These are phyloP conservation scores for Metschnikowia arizonensis DNA, from an alignment of 805 yeast species.

Conservation along the genomic window DNA sequence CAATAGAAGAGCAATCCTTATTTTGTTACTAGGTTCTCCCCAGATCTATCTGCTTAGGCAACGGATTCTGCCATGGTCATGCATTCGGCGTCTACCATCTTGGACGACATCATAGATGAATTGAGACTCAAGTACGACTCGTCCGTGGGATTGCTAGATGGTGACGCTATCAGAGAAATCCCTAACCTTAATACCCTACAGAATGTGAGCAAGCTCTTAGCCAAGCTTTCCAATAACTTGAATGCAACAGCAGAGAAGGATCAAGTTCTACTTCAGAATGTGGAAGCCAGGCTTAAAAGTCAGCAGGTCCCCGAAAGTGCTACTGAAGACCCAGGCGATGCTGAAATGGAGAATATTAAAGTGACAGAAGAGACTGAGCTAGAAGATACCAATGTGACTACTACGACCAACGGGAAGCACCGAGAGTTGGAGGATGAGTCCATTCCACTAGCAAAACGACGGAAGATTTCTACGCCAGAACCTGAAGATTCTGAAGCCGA, in stretches of 20 bases:
- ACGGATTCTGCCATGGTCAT: conserved; percentile 7
- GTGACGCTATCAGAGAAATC: conserved; percentile 45
- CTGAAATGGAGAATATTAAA: conserved; percentile 1
- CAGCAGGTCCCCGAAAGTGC: conserved; percentile 4
- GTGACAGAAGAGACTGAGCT: conserved; percentile 6
- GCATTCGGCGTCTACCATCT: conserved; percentile 36
- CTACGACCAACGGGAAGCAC: conserved; percentile 6
- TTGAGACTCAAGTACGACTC: conserved; percentile 54
- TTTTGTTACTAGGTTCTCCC: neutral
- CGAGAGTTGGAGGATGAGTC: conserved; percentile 13
- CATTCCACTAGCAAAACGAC: conserved; percentile 16
- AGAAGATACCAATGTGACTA: neutral
- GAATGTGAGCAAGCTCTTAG: conserved; percentile 43
- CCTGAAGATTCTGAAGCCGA: neutral
- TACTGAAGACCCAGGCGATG: conserved; percentile 2
- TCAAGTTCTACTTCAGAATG: conserved; percentile 21
- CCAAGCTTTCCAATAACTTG: conserved; percentile 37
- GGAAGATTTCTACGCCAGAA: conserved; percentile 6
- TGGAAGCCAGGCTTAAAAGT: conserved; percentile 14
- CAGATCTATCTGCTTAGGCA: neutral
- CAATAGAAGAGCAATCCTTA: neutral
- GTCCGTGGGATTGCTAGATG: conserved; percentile 57
- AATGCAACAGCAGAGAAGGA: conserved; percentile 32
- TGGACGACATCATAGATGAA: conserved; percentile 51
- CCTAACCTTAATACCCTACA: conserved; percentile 42